Base-by-base conservation (phyloP, 768 basidiomycete species). In the Jaapia argillacea region DNA sequence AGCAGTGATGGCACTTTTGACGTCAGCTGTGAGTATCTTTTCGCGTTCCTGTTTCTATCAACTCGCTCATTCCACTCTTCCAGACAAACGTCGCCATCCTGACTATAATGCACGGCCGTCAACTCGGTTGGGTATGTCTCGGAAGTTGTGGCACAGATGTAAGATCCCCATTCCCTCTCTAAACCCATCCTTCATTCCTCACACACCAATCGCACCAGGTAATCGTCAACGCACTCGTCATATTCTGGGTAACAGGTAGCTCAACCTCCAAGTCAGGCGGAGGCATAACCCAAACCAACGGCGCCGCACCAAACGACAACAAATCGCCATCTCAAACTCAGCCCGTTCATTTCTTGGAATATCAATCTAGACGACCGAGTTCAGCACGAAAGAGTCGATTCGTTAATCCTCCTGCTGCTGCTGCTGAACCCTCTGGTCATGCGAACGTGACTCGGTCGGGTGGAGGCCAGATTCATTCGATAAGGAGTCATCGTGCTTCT, bases 111-210 rank as follows among this genome's bases (percentile, higher is more conserved):
- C 59, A 74, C 36, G 74, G 74, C 4, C 51, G 59, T 20, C 63
- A 76, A 48, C 54, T 71, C 6, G 70, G 62, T 5, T 74, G 69
- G 71, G 62, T 75, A 5, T 73, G 71, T 51, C 58, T 75, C 0
- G 63, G 61, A 5, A 52, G 53, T 47, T 69, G 68, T 48, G 61
- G 62, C n/a, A 51, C 58, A n/a, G 67, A 69, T 44, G 65, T 65
- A 43, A 37, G 58, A n/a, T 45, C 20, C 18, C 33, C 10, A 14
- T 7, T 23, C 18, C 31, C 24, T 23, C 4, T 20, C 12, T 33
- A 4, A n/a, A n/a, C n/a, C n/a, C n/a, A n/a, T n/a, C n/a, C n/a
- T n/a, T 16, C 39, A 4, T 12, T 33, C 5, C 4, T 33, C 13
- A 23, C 20, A 3, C 1, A 27, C 13, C 23, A 18, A 40, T 42